Evolutionary conservation across 371 early-diverging fungal genomes (phyloP).

Genomic region (Blyttiomyces sp.): DNA sequence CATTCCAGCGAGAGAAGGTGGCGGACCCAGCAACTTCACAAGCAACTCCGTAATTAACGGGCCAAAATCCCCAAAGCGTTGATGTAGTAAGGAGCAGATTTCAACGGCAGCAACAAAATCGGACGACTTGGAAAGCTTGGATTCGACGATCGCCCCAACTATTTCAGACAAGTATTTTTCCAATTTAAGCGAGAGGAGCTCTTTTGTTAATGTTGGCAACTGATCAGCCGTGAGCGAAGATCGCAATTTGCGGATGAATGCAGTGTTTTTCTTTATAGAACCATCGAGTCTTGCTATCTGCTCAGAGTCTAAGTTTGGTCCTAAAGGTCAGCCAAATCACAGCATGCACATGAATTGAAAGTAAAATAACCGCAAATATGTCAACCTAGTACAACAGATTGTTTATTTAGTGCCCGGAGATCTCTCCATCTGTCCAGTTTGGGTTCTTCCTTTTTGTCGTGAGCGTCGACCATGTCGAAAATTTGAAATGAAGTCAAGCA

Average conservation of each 20-base stretch:
- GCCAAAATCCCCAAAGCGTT: constrained; percentile 83
- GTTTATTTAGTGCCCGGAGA: no score
- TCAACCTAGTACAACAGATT: no score
- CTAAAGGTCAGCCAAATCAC: no score
- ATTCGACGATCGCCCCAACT: constrained; percentile 75
- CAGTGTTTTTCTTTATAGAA: constrained; percentile 94
- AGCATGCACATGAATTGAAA: no score
- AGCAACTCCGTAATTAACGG: constrained; percentile 60
- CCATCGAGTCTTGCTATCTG: constrained; percentile 70
- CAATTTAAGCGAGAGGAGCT: constrained; percentile 80
- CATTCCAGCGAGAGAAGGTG: constrained; percentile 27
- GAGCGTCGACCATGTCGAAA: no score
- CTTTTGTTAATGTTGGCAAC: constrained; percentile 67
- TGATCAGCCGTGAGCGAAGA: constrained; percentile 76
- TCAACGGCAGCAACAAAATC: constrained; percentile 85
- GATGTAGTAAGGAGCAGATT: constrained; percentile 84
- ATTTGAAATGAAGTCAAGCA: no score
- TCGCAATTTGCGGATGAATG: constrained; percentile 91
- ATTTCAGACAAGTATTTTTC: constrained; percentile 95
- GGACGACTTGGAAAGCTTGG: constrained; percentile 62
- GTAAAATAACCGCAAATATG: no score
- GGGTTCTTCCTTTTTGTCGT: no score
- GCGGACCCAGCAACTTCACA: constrained; percentile 43
- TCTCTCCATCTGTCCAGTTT: no score
- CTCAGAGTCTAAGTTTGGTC: neutral